Evolutionary conservation across 805 yeast species (phyloP), one percentile per base, ranked within the genome.

Genomic region (Lipomyces sp.): DNA sequence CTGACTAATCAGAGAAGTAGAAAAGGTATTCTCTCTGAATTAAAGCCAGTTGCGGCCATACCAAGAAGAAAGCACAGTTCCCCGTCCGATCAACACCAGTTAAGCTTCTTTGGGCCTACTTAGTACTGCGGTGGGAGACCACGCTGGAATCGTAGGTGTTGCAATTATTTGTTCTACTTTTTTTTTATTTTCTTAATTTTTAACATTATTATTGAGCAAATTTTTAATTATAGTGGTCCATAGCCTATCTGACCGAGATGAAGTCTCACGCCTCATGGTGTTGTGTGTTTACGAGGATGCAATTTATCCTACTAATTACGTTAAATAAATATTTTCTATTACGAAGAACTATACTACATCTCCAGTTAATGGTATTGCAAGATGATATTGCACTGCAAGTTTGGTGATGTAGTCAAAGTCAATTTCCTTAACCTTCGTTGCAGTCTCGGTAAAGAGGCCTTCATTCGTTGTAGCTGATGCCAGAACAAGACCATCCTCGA

Each of bases 401-500:
- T 57, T 57, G 3, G 51, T 35, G 53, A 60, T 30, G 24, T 60
- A 33, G n/a, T 60, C 34, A 18, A 60, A n/a, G n/a, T 53, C 50
- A n/a, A 53, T 53, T 15, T 33, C 13, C 34, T 7, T 35, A 7
- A 53, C 34, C 11, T 51, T 58, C 10, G 62, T 53, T 32, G 50
- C 37, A 39, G 42, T 24, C 48, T 7, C 18, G 7, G 24, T 29
- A 10, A 53, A 8, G 18, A 66, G 50, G 10, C 57, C 64, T 2
- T 24, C 53, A 5, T 29, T 48, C 8, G 63, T 62, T 1, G 71
- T 67, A 42, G 71, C 71, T 34, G 63, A 51, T 10, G 71, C 71
- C 3, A 66, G 35, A 18, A 67, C 37, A 4, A 62, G 24, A 34
- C 29, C 35, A 7, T 51, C 56, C 24, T 50, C 53, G 18, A 65